A percentile compares a stretch with the other conserved stretches of the same genome.
Evolutionary conservation across 345 rosid genomes (phyloP).

Genomic region (Citropsis articulata): DNA sequence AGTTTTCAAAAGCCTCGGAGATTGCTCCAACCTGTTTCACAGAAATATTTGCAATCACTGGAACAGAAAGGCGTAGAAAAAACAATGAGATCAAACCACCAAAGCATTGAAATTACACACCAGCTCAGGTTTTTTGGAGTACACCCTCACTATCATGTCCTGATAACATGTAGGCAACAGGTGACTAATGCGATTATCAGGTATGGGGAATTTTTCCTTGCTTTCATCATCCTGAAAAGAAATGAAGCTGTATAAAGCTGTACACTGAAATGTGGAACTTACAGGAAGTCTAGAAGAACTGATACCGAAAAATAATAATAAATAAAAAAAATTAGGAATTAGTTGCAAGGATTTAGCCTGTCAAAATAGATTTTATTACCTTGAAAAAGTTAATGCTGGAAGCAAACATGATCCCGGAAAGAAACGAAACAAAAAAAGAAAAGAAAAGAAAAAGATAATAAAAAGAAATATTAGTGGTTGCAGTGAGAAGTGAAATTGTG

Average conservation of each 20-base stretch:
- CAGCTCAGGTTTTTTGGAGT: conserved; percentile 83
- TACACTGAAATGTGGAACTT: not conserved
- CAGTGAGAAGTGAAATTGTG: not conserved
- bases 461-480: conserved; percentile 2
- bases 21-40: conserved; percentile 69
- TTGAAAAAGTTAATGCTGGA: conserved; percentile 89
- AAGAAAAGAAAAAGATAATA: not conserved
- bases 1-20: conserved; percentile 88
- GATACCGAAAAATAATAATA: not conserved
- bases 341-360: not conserved
- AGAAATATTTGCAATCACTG: conserved; percentile 1
- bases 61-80: not conserved
- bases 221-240: conserved; percentile 78
- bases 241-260: not conserved
- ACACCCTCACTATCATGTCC: conserved; percentile 93
- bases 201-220: conserved; percentile 65
- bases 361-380: conserved; percentile 40
- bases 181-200: conserved; percentile 77
- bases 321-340: not conserved
- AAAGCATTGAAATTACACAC: conserved; percentile 32
- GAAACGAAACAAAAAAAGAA: not conserved
- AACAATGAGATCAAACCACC: not conserved
- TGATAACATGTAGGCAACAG: conserved; percentile 79
- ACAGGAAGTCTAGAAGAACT: not conserved
- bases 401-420: conserved; percentile 4